A percentile compares a stretch with the other conserved stretches of the same genome.
phyloP scores from a whole-genome alignment of 768 basidiomycete genomes.

The Boletus insuetus region DNA sequence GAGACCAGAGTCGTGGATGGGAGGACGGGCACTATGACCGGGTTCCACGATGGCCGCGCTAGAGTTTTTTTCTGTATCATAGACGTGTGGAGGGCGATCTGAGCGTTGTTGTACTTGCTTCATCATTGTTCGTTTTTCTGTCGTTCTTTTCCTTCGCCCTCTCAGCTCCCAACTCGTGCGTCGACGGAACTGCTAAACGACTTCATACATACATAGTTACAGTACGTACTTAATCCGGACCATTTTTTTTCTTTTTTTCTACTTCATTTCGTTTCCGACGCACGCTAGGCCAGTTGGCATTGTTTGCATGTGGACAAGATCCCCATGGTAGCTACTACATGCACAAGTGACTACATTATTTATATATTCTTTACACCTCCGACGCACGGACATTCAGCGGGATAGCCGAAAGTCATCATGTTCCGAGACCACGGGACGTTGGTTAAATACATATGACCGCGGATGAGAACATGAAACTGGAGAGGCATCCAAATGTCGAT shows the following conservation, averaged over 20 bases:
- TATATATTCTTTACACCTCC: background rate
- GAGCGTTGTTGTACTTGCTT: constrained; percentile 26
- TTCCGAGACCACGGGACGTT: too few relatives aligned
- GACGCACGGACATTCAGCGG: too few relatives aligned
- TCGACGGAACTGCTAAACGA: too few relatives aligned
- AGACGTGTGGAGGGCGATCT: constrained; percentile 10
- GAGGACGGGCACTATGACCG: constrained; percentile 16
- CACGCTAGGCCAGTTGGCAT: background rate
- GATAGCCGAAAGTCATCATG: too few relatives aligned
- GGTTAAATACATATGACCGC: too few relatives aligned
- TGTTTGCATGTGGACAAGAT: background rate
- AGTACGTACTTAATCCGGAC: background rate
- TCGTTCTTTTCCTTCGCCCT: background rate
- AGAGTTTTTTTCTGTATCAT: constrained; percentile 15
- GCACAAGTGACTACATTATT: background rate
- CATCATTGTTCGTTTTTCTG: background rate
- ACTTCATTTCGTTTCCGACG: too few relatives aligned
- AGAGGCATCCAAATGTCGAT: too few relatives aligned
- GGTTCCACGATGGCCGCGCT: background rate
- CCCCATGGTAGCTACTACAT: background rate
- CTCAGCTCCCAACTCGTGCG: too few relatives aligned
- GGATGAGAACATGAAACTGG: too few relatives aligned
- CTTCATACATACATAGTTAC: background rate
- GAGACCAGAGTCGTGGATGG: constrained; percentile 17
- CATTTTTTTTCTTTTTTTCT: background rate